Conservation (phyloP, 768 basidiomycete genomes). For the Mycena alexandri region DNA sequence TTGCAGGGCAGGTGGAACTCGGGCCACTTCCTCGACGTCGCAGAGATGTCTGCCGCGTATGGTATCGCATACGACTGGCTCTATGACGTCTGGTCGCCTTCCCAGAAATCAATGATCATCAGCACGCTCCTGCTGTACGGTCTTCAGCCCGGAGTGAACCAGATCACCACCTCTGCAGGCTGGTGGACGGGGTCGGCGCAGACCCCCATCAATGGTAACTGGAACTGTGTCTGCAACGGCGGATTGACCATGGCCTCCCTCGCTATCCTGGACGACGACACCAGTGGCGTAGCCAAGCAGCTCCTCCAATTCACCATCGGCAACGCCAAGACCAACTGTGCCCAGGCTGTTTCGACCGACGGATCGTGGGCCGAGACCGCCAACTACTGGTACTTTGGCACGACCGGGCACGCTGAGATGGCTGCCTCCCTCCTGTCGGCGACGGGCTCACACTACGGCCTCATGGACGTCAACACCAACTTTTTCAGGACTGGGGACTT, state of each 20-base stretch:
- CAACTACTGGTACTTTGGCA: slow-evolving; percentile 97
- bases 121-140: slow-evolving; percentile 84
- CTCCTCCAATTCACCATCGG: slow-evolving; percentile 77
- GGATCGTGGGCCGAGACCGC: slow-evolving; percentile 96
- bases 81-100: slow-evolving; percentile 82
- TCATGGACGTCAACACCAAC: slow-evolving; percentile 77
- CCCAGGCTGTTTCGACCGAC: slow-evolving; percentile 69
- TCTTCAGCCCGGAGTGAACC: slow-evolving; percentile 72
- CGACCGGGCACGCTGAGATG: slow-evolving; percentile 85
- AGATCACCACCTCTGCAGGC: slow-evolving; percentile 63
- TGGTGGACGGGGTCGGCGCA: slow-evolving; percentile 75
- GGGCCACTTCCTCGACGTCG: slow-evolving; percentile 90
- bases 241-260: slow-evolving; percentile 92
- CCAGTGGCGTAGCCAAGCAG: slow-evolving; percentile 75
- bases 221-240: slow-evolving; percentile 98
- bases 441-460: slow-evolving; percentile 84
- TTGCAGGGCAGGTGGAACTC: no score
- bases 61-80: slow-evolving; percentile 98
- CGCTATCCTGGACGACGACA: slow-evolving; percentile 89
- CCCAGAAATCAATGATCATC: slow-evolving; percentile 78
- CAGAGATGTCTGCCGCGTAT: slow-evolving; percentile 89
- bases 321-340: slow-evolving; percentile 86
- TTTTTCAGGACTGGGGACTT: slow-evolving; percentile 81
- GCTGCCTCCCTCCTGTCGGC: slow-evolving; percentile 84
- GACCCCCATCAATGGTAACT: slow-evolving; percentile 83